phyloP scores from a whole-genome alignment of 2,329 filamentous ascomycete species.

The Alternaria longipes region DNA sequence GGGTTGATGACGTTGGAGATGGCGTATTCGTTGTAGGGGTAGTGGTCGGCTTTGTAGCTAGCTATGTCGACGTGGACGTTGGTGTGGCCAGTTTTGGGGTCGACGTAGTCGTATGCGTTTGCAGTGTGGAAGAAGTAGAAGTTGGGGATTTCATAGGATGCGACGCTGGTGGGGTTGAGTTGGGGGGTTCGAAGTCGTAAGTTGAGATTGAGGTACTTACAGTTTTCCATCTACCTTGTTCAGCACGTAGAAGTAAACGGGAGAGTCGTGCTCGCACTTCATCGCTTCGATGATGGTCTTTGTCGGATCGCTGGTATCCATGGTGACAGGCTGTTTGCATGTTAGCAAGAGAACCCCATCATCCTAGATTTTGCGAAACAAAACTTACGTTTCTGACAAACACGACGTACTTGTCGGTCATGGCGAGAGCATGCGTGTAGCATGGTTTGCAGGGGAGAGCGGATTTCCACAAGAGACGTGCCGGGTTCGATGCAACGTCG shows the following conservation, averaged over 20 bases:
- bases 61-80: slow-evolving; percentile 3
- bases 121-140: slow-evolving; percentile 6
- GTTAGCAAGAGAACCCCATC: not conserved
- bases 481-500: not conserved
- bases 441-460: slow-evolving; percentile 1
- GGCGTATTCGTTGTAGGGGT: not conserved
- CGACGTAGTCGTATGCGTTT: slow-evolving; percentile 4
- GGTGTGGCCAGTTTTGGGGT: not conserved
- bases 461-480: not conserved
- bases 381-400: not conserved
- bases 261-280: slow-evolving; percentile 4
- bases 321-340: not conserved
- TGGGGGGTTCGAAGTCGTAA: not conserved
- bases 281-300: not conserved
- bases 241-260: not conserved
- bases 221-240: not conserved
- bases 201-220: not conserved
- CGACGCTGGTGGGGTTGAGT: not conserved
- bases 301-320: not conserved
- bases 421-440: slow-evolving; percentile 5
- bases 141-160: not conserved
- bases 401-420: slow-evolving; percentile 4
- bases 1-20: slow-evolving; percentile 1
- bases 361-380: not conserved
- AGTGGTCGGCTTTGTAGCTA: slow-evolving; percentile 1